A percentile compares a stretch with the other conserved stretches of the same genome.
Conservation (phyloP, 2,329 filamentous ascomycete genomes). For the Ophiostoma perfectum region DNA sequence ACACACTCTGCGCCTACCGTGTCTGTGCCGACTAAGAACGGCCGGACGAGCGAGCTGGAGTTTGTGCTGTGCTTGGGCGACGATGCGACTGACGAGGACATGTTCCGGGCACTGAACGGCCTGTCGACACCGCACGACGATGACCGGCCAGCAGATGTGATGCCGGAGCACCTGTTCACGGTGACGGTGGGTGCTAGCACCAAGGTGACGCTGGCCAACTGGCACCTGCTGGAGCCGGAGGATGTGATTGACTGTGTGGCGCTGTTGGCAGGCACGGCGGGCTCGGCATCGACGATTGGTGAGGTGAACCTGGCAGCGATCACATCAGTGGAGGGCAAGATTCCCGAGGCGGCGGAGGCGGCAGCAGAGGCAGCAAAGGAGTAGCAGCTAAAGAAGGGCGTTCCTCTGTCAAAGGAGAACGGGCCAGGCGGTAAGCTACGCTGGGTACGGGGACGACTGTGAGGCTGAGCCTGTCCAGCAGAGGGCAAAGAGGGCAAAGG, state of each 20-base stretch:
- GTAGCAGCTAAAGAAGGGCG: neutral
- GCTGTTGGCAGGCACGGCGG: slow-evolving; percentile 47
- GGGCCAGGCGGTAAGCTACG: neutral
- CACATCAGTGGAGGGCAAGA: slow-evolving; percentile 48
- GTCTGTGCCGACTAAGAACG: slow-evolving; percentile 27
- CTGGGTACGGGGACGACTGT: slow-evolving; percentile 1
- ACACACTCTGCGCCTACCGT: neutral
- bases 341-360: slow-evolving; percentile 34
- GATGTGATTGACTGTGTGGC: slow-evolving; percentile 72
- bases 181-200: slow-evolving; percentile 88
- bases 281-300: slow-evolving; percentile 35
- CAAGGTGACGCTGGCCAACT: slow-evolving; percentile 84
- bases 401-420: neutral
- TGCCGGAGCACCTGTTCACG: slow-evolving; percentile 69
- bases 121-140: slow-evolving; percentile 38
- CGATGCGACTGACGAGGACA: slow-evolving; percentile 96
- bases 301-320: slow-evolving; percentile 54
- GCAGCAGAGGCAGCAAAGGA: slow-evolving; percentile 3
- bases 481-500: too few species aligned
- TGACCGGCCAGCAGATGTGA: slow-evolving; percentile 46
- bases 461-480: neutral
- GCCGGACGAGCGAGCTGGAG: slow-evolving; percentile 57
- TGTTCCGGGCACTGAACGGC: slow-evolving; percentile 75
- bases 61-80: slow-evolving; percentile 91
- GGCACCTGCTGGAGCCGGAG: slow-evolving; percentile 81